Conservation (phyloP, 352 stramenopile genomes). For the Globisporangium spinosum region DNA sequence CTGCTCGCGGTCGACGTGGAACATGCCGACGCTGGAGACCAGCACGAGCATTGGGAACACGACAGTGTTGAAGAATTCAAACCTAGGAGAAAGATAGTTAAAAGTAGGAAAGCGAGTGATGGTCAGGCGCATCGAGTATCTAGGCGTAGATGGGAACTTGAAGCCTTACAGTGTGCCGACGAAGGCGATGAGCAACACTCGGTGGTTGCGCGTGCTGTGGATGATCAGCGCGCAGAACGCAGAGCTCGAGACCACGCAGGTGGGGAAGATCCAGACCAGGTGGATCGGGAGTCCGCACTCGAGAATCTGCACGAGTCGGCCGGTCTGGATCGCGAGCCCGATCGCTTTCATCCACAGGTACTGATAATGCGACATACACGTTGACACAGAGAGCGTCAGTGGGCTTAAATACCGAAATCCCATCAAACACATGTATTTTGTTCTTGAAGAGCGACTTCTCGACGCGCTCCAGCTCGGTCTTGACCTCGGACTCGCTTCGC, state of each 20-base stretch:
- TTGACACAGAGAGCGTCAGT: neutral
- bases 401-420: neutral
- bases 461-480: slow-evolving; percentile 11
- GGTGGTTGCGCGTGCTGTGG: slow-evolving; percentile 11
- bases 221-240: slow-evolving; percentile 8
- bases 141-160: neutral
- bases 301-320: slow-evolving; percentile 16
- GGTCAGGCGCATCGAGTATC: neutral
- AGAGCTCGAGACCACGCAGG: slow-evolving; percentile 1
- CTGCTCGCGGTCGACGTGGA: slow-evolving; percentile 29
- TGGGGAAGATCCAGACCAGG: slow-evolving; percentile 10
- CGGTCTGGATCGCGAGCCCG: slow-evolving; percentile 11
- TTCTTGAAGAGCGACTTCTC: slow-evolving; percentile 10
- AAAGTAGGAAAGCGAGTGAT: neutral
- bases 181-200: slow-evolving; percentile 16
- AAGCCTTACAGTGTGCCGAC: slow-evolving; percentile 19
- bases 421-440: neutral
- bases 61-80: slow-evolving; percentile 33
- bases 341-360: slow-evolving; percentile 19
- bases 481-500: slow-evolving; percentile 5
- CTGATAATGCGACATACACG: neutral
- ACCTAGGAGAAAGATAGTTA: slow-evolving; percentile 12
- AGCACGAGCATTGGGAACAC: slow-evolving; percentile 33
- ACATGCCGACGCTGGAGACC: slow-evolving; percentile 27
- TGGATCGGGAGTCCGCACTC: slow-evolving; percentile 11